phyloP scores from a whole-genome alignment of 2,329 filamentous ascomycete species.

The Claviceps arundinis region DNA sequence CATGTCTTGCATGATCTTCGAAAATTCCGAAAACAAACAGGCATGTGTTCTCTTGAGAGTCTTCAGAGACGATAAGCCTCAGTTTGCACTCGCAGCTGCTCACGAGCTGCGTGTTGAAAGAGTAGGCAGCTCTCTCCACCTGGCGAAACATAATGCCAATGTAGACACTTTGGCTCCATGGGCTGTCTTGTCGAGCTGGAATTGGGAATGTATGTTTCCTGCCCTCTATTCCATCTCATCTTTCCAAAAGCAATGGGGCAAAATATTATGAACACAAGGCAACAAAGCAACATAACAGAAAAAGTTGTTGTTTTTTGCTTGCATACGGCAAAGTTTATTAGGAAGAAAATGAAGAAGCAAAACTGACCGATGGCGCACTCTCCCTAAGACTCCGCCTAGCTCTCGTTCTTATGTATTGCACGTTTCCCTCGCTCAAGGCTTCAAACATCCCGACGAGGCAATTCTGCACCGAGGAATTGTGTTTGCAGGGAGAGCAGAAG shows the following conservation, averaged over 20 bases:
- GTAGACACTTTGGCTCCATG: conserved; percentile 34
- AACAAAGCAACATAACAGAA: too few relatives aligned
- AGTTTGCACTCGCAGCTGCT: conserved; percentile 37
- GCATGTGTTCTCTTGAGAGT: conserved; percentile 36
- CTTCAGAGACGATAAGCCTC: conserved; percentile 24
- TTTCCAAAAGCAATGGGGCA: background rate
- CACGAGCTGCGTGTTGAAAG: conserved; percentile 42
- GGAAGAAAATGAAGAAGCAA: background rate
- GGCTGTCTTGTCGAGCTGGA: conserved; percentile 42
- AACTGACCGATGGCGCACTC: background rate
- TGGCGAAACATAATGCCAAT: conserved; percentile 37
- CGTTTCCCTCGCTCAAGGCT: conserved; percentile 43
- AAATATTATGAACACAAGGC: too few relatives aligned
- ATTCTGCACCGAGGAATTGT: conserved; percentile 32
- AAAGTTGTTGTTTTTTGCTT: too few relatives aligned
- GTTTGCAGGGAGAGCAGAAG: conserved; percentile 33
- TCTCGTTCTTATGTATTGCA: conserved; percentile 40
- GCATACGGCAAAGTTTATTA: background rate
- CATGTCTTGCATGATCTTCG: conserved; percentile 39
- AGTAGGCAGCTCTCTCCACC: conserved; percentile 32
- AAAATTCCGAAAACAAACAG: conserved; percentile 27
- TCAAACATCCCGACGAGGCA: conserved; percentile 31
- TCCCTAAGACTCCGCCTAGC: too few relatives aligned
- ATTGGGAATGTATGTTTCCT: conserved; percentile 39
- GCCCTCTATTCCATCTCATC: too few relatives aligned